Evolutionary conservation across 2,329 filamentous ascomycete species (phyloP).

Genomic region (Xylogone sp.): DNA sequence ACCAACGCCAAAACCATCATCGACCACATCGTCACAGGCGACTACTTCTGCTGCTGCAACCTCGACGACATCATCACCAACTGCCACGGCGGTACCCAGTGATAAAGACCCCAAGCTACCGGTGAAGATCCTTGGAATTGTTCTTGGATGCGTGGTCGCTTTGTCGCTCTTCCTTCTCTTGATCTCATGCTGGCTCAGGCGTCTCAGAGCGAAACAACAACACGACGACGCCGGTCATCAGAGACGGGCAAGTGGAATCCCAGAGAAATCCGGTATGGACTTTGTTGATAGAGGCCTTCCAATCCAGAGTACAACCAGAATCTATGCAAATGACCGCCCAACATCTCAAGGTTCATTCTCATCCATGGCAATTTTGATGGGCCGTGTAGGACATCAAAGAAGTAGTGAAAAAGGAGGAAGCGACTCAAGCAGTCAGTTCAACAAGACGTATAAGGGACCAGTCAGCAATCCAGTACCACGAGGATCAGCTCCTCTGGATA

Average conservation of each 20-base stretch:
- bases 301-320: slow-evolving; percentile 30
- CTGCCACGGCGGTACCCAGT: slow-evolving; percentile 25
- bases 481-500: slow-evolving; percentile 25
- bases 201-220: slow-evolving; percentile 52
- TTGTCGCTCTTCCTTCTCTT: slow-evolving; percentile 46
- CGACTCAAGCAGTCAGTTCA: slow-evolving; percentile 53
- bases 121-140: slow-evolving; percentile 71
- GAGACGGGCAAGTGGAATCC: slow-evolving; percentile 38
- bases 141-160: slow-evolving; percentile 76
- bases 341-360: slow-evolving; percentile 56
- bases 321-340: slow-evolving; percentile 45
- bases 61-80: slow-evolving; percentile 21
- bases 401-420: slow-evolving; percentile 45
- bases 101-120: slow-evolving; percentile 32
- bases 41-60: slow-evolving; percentile 9
- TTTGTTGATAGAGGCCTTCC: slow-evolving; percentile 40
- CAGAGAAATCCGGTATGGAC: slow-evolving; percentile 55
- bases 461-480: slow-evolving; percentile 60
- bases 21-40: slow-evolving; percentile 18
- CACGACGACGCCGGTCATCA: slow-evolving; percentile 44
- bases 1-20: slow-evolving; percentile 28
- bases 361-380: slow-evolving; percentile 64
- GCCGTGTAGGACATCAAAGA: slow-evolving; percentile 49
- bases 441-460: slow-evolving; percentile 57
- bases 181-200: slow-evolving; percentile 65